Base-by-base conservation (phyloP, 306 rosid species). In the Inga laurina region DNA sequence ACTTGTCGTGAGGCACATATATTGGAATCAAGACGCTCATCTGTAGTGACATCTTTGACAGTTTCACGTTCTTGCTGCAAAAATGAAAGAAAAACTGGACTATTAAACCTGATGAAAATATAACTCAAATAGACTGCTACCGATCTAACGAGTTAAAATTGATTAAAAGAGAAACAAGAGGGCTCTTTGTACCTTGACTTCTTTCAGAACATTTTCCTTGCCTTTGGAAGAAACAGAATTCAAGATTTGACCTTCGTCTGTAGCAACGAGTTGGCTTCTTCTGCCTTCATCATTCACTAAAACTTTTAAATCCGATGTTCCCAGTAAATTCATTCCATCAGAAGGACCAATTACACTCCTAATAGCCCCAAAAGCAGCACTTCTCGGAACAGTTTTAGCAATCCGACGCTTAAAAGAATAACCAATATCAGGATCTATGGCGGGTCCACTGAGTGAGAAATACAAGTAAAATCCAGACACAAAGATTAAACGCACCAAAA, bases 21-120 rank as follows among this genome's bases (percentile, higher is more conserved):
- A 16, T 35, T 79, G 76, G 89, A 76, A 84, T 82, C 79, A 10
- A 66, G 73, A 74, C 66, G n/a, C 73, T 62, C 87, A 83, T 88
- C 84, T 67, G 82, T 70, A 62, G 78, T 64, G 27, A 65, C 82
- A 39, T 84, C 79, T 73, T 79, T 79, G 43, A 85, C 85, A 79
- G 57, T 39, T 79, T 87, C 80, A 79, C 81, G 27, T 84, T 81
- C 85, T 61, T 56, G 86, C 97, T 91, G 92, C 89, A 39, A 81
- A 35, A 85, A 75, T 66, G 70, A 65, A 87, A 69, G 77, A 71
- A 71, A 76, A 54, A 65, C 69, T 19, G 75, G 66, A 72, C 73
- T 52, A 52, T 81, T 84, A 72, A 84, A 76, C 48, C 44, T 46
- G 80, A 48, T 48, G 57, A 87, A 79, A 76, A 59, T 64, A 52